phyloP scores from a whole-genome alignment of 257 asterid genomes.

The Solanum pimpinellifolium region DNA sequence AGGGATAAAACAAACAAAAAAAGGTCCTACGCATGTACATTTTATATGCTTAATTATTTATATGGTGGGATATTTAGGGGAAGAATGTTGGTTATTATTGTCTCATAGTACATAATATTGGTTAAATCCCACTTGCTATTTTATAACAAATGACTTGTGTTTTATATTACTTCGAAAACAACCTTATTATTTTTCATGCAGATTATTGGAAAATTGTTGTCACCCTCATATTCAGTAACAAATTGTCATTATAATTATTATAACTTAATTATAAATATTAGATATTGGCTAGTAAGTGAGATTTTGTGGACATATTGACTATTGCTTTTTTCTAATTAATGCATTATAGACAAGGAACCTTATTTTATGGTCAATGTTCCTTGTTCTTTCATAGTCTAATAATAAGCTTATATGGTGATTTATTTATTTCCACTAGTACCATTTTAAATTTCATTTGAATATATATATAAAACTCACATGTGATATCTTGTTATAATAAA shows the following conservation, averaged over 20 bases:
- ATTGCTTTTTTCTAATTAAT: neutral
- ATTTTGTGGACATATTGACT: neutral
- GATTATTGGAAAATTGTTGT: neutral
- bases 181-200: neutral
- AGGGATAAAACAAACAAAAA: neutral
- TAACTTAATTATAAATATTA: neutral
- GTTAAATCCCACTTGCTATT: neutral
- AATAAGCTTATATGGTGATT: neutral
- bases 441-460: neutral
- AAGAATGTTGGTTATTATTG: neutral
- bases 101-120: neutral
- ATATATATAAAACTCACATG: neutral
- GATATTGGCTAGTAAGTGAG: neutral
- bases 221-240: neutral
- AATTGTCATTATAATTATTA: neutral
- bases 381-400: neutral
- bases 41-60: neutral
- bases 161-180: neutral
- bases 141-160: neutral
- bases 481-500: neutral
- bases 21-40: neutral
- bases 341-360: neutral
- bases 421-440: neutral
- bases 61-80: neutral
- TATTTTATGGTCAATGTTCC: neutral